These are phyloP conservation scores for Trichophyton rubrum DNA, from an alignment of 2,329 filamentous ascomycete species.

Conservation along the genomic window DNA sequence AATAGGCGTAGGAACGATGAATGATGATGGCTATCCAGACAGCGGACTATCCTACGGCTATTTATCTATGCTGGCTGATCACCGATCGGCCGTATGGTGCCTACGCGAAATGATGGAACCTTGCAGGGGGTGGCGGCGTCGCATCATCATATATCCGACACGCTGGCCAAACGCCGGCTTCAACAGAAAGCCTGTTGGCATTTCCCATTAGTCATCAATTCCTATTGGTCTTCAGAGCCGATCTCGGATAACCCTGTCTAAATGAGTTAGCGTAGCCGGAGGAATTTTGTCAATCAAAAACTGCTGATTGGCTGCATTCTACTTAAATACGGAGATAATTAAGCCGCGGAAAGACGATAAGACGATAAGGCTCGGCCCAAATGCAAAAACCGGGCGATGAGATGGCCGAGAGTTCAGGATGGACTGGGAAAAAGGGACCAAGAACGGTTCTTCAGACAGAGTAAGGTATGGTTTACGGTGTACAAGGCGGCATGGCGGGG, in stretches of 20 bases:
- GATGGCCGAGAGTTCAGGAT: not conserved
- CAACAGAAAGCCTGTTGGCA: not conserved
- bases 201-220: not conserved
- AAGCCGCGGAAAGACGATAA: not conserved
- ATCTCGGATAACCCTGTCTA: not conserved
- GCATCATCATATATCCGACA: too few species aligned
- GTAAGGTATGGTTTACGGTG: not conserved
- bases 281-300: not conserved
- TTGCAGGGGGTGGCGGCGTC: too few species aligned
- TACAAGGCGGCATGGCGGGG: not conserved
- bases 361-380: not conserved
- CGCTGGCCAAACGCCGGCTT: too few species aligned
- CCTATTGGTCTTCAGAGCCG: not conserved
- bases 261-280: not conserved
- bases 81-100: too few species aligned
- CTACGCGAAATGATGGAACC: too few species aligned
- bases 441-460: not conserved
- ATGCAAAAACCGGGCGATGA: not conserved
- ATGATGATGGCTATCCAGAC: too few species aligned
- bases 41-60: not conserved
- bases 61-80: too few species aligned
- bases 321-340: not conserved
- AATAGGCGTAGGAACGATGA: too few species aligned
- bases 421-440: not conserved
- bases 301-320: not conserved